These are phyloP conservation scores for Cryphonectria naterciae DNA, from an alignment of 2,329 filamentous ascomycete species.

Conservation along the genomic window DNA sequence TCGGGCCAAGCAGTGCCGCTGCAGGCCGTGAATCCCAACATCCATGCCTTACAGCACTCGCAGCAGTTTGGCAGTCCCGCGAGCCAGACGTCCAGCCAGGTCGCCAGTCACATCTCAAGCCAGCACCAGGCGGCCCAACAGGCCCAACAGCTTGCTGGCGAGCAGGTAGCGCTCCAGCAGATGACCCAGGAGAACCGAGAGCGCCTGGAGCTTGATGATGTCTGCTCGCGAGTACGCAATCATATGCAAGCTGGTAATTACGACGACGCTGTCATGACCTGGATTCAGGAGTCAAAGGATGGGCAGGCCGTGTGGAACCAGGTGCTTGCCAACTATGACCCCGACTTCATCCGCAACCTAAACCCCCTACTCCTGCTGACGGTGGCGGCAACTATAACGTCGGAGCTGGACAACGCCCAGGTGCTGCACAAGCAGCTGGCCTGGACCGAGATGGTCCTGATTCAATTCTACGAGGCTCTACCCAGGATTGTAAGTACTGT, in stretches of 20 bases:
- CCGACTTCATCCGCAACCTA: constrained; percentile 58
- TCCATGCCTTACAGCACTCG: constrained; percentile 25
- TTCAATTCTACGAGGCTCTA: constrained; percentile 54
- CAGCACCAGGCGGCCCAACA: constrained; percentile 24
- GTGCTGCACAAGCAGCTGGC: constrained; percentile 57
- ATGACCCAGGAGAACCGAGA: constrained; percentile 49
- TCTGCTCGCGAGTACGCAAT: constrained; percentile 62
- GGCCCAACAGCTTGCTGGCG: constrained; percentile 18
- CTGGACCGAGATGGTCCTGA: constrained; percentile 65
- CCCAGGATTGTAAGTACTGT: constrained; percentile 53
- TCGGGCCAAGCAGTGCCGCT: background rate
- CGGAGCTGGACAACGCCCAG: constrained; percentile 57
- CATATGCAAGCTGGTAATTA: constrained; percentile 64
- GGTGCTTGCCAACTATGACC: constrained; percentile 55
- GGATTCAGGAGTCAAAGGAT: constrained; percentile 62
- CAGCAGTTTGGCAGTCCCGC: constrained; percentile 27
- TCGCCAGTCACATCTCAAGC: constrained; percentile 13
- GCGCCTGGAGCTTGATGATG: constrained; percentile 58
- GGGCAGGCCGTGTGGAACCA: constrained; percentile 66
- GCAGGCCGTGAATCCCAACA: constrained; percentile 25
- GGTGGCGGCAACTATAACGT: constrained; percentile 66
- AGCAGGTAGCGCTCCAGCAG: constrained; percentile 43
- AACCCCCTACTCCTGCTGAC: constrained; percentile 67
- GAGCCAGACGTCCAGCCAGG: constrained; percentile 22
- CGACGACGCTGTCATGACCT: constrained; percentile 67